Conservation (phyloP, 2,329 filamentous ascomycete genomes). For the Talaromyces sp. region DNA sequence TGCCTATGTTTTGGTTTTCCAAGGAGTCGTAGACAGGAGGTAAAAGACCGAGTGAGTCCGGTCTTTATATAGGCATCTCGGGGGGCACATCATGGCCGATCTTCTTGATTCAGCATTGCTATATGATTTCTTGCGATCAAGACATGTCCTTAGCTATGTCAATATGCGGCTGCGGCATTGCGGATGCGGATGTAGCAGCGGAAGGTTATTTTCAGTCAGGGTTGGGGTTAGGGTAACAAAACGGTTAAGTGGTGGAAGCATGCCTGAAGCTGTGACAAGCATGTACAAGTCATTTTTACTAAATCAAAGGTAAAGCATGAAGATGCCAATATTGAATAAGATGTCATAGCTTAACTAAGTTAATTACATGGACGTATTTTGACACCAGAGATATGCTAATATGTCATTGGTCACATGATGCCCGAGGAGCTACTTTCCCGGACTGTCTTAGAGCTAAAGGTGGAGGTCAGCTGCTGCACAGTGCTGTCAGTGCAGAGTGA, state of each 20-base stretch:
- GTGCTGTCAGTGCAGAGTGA: neutral
- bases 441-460: neutral
- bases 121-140: no score
- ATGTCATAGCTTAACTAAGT: no score
- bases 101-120: neutral
- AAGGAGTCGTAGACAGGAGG: no score
- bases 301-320: neutral
- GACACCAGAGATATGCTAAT: neutral
- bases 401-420: constrained; percentile 3
- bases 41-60: no score
- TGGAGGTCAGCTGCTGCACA: neutral
- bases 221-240: neutral
- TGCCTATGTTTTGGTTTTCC: neutral
- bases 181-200: neutral
- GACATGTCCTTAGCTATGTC: neutral
- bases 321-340: neutral
- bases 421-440: neutral
- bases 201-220: neutral
- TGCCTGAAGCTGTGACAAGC: neutral
- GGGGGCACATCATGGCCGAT: neutral
- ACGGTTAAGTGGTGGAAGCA: neutral
- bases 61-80: neutral
- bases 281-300: neutral
- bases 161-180: neutral
- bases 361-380: no score